Percentiles rank a stretch among this genome's conserved stretches.
phyloP scores from a whole-genome alignment of 2,329 filamentous ascomycete genomes.

The Fusarium sp. region DNA sequence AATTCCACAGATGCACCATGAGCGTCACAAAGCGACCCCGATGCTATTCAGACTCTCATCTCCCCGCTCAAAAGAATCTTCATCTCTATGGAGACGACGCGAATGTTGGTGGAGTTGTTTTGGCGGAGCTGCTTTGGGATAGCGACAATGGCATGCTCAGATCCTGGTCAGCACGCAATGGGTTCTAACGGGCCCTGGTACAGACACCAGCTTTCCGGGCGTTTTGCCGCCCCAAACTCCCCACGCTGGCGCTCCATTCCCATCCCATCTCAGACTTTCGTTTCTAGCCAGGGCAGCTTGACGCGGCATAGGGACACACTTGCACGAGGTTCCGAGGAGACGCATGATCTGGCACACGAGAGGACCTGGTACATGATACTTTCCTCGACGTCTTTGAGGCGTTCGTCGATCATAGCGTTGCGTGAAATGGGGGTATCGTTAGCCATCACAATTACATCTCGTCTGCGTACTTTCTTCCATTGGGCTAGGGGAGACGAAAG shows the following conservation, averaged over 20 bases:
- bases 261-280: constrained; percentile 4
- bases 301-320: constrained; percentile 14
- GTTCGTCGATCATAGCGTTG: constrained; percentile 34
- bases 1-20: not conserved
- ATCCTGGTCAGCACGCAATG: constrained; percentile 51
- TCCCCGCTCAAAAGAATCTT: not conserved
- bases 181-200: constrained; percentile 17
- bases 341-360: constrained; percentile 14
- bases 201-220: constrained; percentile 1
- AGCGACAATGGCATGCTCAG: constrained; percentile 47
- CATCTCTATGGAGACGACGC: constrained; percentile 21
- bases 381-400: constrained; percentile 11
- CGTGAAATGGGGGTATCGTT: constrained; percentile 7
- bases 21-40: fast-evolving
- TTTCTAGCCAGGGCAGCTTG: constrained; percentile 26
- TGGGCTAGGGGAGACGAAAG: constrained; percentile 14
- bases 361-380: constrained; percentile 11
- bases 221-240: constrained; percentile 31
- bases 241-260: constrained; percentile 28
- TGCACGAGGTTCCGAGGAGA: constrained; percentile 30
- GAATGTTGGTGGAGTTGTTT: constrained; percentile 35
- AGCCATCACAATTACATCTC: constrained; percentile 12
- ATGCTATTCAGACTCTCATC: not conserved
- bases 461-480: constrained; percentile 1
- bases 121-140: constrained; percentile 32